Base-by-base conservation (phyloP, 306 rosid genomes). In the Casuarina cunninghamiana region DNA sequence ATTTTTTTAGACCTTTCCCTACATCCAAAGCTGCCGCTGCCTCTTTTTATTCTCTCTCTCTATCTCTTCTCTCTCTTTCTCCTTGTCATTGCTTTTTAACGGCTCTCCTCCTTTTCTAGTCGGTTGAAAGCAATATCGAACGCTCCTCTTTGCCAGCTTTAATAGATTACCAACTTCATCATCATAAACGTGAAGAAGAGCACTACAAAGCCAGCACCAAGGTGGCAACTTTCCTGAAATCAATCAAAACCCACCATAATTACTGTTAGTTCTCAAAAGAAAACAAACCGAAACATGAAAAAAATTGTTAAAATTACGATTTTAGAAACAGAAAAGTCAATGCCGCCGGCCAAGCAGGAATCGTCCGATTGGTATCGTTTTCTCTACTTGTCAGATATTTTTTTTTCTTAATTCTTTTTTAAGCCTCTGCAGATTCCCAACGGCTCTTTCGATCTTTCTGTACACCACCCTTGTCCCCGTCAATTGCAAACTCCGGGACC, bases 1-100 rank as follows among this genome's bases (percentile, higher is more conserved):
- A 42, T 74, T 81, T 75, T 26, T 69, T 83, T 71, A 9, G 3
- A 81, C 89, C 93, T 90, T 86, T 79, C 43, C 80, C 82, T 78
- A 74, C 32, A 71, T 79, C 66, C 75, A 75, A 68, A 63, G 76
- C 39, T 70, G 83, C 90, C 87, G 77, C 81, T 72, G 37, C 26
- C 62, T 48, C 57, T 67, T 69, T 66, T 66, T 75, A 45, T 19
- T 51, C 12, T 21, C 69, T 49, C 49, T 77, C 48, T 53, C 44
- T 66, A 42, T 78, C 68, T 74, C 72, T 1, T 53, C 44, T 66
- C 48, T 78, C 68, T 74, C 72, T 49, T 46, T 12, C 41, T 57
- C 80, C 79, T 60, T 65, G 53, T 39, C 48, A 46, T 61, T 75
- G 61, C 73, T 79, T 76, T 26, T 71, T 15, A 53, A 78, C 75